Evolutionary conservation across 1,284 basidiomycete species (phyloP).

Genomic region (Moesziomyces sp.): DNA sequence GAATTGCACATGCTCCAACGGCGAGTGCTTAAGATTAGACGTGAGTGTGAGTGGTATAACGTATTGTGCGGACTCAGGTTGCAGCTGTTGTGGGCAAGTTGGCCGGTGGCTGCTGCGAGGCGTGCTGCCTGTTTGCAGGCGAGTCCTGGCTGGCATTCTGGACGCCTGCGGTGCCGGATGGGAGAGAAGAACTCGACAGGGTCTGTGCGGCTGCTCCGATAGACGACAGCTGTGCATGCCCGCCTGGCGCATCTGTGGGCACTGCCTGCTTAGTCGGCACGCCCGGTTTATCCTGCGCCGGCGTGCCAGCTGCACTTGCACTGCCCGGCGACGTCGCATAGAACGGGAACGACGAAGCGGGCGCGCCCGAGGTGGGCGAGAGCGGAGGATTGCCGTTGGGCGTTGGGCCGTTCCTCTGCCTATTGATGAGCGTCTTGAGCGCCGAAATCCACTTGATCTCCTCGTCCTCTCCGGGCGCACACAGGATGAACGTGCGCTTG

Average conservation of each 20-base stretch:
- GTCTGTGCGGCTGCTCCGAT: conserved; percentile 43
- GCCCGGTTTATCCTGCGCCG: neutral
- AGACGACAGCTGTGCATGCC: conserved; percentile 19
- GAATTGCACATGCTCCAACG: too few relatives aligned
- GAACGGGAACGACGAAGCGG: conserved; percentile 28
- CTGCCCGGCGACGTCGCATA: conserved; percentile 1
- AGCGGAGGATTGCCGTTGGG: conserved; percentile 24
- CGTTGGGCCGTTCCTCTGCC: conserved; percentile 45
- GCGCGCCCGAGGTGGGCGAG: conserved; percentile 21
- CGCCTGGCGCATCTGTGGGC: neutral
- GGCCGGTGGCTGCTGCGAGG: too few relatives aligned
- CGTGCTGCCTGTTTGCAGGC: too few relatives aligned
- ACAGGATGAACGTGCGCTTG: conserved; percentile 86
- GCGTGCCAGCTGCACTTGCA: conserved; percentile 1
- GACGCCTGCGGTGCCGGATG: too few relatives aligned
- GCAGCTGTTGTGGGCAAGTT: too few relatives aligned
- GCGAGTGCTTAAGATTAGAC: too few relatives aligned
- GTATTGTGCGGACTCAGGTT: too few relatives aligned
- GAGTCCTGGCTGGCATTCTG: too few relatives aligned
- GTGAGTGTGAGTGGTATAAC: too few relatives aligned
- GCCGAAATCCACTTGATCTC: conserved; percentile 98
- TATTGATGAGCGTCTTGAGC: conserved; percentile 83
- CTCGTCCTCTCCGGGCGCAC: conserved; percentile 95
- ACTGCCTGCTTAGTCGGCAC: neutral
- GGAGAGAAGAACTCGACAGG: conserved; percentile 5